Evolutionary conservation across 768 basidiomycete species (phyloP), one percentile per base, ranked within the genome.

Genomic region (Dictyophora rubrovolvata): DNA sequence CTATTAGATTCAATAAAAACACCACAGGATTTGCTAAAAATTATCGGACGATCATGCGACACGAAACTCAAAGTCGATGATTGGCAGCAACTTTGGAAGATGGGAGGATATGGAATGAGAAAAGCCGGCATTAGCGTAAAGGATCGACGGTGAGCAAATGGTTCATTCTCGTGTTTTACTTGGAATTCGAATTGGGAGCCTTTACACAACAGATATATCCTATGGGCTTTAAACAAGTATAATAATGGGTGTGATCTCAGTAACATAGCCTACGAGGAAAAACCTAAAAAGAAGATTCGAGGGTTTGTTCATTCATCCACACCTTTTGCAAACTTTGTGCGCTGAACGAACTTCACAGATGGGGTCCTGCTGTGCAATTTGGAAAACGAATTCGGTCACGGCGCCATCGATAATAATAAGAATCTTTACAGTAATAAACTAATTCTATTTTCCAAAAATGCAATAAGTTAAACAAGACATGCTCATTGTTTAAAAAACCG

Each of bases 201-300:
- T 34, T n/a, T 21, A n/a, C 18, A 22, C 46, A 48, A 23, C 59
- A 92, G 90, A 67, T 93, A 93, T 65, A 81, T 91, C 59, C 72
- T 91, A 8, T 91, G 89, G 90, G 84, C 84, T 64, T 83, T 89
- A 83, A 82, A 88, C 67, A 91, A 89, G 67, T 93, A 78, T 69
- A 78, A 87, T 22, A 73, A 74, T 55, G 83, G 81, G 1, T 65
- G 74, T 23, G 72, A 81, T 1, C 74, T 87, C 1, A 67, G 74
- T 18, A 75, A 78, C 9, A 87, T 89, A 68, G 83, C 84, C 6
- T 81, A 87, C 64, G 81, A 83, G 55, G 69, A 77, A 11, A 79
- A 68, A 64, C 80, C 86, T n/a, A 86, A 82, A 71, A 92, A 89
- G 74, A 87, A 79, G 62, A 77, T 86, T 66, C 77, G 90, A 74